A percentile compares a stretch with the other conserved stretches of the same genome.
These are phyloP conservation scores for Lactarius tabidus DNA, from an alignment of 768 basidiomycete species.

Conservation along the genomic window DNA sequence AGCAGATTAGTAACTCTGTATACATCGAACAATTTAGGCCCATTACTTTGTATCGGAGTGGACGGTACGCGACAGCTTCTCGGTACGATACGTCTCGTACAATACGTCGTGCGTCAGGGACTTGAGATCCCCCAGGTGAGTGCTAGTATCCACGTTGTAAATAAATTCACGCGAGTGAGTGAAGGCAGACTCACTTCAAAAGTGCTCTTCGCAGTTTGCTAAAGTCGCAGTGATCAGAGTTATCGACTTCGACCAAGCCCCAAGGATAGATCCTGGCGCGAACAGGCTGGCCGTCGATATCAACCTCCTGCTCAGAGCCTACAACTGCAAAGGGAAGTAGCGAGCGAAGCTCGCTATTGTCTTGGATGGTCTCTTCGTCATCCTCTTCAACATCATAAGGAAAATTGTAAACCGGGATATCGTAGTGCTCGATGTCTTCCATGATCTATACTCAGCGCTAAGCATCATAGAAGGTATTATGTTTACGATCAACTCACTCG, in stretches of 20 bases:
- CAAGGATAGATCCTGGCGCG: slow-evolving; percentile 96
- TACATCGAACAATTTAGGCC: slow-evolving; percentile 25
- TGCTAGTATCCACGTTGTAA: slow-evolving; percentile 44
- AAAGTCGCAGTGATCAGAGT: slow-evolving; percentile 99
- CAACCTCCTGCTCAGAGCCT: slow-evolving; percentile 95
- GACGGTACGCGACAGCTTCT: slow-evolving; percentile 91
- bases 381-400: slow-evolving; percentile 99
- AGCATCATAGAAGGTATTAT: slow-evolving; percentile 1
- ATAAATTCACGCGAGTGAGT: not conserved
- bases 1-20: slow-evolving; percentile 25
- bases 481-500: slow-evolving; percentile 45
- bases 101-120: slow-evolving; percentile 89
- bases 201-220: slow-evolving; percentile 87
- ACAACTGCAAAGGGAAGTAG: slow-evolving; percentile 96
- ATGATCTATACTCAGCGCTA: slow-evolving; percentile 63
- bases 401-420: slow-evolving; percentile 99
- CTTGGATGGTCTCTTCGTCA: slow-evolving; percentile 96
- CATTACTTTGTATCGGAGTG: slow-evolving; percentile 67
- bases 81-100: slow-evolving; percentile 96
- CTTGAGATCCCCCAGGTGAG: slow-evolving; percentile 93
- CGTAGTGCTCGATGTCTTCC: slow-evolving; percentile 99
- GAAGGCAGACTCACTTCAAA: slow-evolving; percentile 57
- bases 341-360: slow-evolving; percentile 91
- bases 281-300: slow-evolving; percentile 85
- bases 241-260: slow-evolving; percentile 98